These are phyloP conservation scores for Senecio squalidus DNA, from an alignment of 140 eudicot species.

Conservation along the genomic window DNA sequence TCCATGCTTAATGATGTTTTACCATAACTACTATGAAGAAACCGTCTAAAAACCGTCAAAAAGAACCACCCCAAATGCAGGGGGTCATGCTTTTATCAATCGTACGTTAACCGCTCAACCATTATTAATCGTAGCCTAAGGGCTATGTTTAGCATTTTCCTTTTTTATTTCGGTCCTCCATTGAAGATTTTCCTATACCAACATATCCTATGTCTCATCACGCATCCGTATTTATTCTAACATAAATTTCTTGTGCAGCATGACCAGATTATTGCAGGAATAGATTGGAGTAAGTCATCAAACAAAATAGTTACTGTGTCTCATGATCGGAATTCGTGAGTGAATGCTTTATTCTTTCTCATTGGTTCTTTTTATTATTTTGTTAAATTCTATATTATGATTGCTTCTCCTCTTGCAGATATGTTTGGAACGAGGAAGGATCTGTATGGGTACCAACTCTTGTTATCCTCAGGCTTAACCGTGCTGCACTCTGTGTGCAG, in stretches of 20 bases:
- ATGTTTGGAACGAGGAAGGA: conserved; percentile 93
- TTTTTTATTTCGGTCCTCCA: background rate
- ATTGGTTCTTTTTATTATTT: conserved; percentile 6
- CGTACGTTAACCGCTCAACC: too few species aligned
- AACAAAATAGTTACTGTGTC: conserved; percentile 94
- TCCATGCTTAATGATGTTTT: too few species aligned
- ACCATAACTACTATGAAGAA: too few species aligned
- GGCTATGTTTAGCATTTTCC: background rate
- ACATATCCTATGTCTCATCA: background rate
- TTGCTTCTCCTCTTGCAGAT: conserved; percentile 36
- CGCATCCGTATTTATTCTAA: background rate
- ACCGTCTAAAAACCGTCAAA: too few species aligned
- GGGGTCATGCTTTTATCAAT: too few species aligned
- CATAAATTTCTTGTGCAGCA: conserved; percentile 49
- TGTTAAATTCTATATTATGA: background rate
- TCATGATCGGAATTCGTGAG: conserved; percentile 99
- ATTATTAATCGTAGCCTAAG: background rate
- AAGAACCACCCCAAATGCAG: too few species aligned
- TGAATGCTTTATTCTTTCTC: conserved; percentile 24
- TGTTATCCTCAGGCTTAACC: conserved; percentile 87
- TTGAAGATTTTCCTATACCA: background rate
- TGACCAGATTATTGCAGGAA: conserved; percentile 93
- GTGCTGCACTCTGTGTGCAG: conserved; percentile 99
- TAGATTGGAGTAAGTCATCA: conserved; percentile 84
- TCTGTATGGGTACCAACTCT: conserved; percentile 97